These are phyloP conservation scores for Nicotiana benthamiana DNA, from an alignment of 257 asterid genomes.

Conservation along the genomic window DNA sequence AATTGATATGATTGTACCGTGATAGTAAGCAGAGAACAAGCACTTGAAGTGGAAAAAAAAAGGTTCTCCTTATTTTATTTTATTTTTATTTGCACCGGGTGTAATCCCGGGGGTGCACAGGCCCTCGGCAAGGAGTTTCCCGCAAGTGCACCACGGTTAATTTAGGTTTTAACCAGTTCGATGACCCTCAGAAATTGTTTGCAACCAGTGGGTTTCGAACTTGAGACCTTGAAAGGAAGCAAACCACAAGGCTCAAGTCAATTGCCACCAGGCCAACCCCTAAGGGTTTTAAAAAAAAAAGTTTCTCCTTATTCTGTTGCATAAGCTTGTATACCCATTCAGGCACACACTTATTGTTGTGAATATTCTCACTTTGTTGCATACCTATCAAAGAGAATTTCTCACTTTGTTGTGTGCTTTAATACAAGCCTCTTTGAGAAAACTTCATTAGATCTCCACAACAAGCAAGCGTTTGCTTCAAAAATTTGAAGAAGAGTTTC, in stretches of 20 bases:
- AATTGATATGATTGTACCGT: not conserved
- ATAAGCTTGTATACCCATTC: not conserved
- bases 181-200: no score
- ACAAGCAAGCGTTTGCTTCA: not conserved
- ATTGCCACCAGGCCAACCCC: no score
- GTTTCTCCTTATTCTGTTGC: not conserved
- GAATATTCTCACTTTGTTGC: constrained; percentile 3
- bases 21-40: not conserved
- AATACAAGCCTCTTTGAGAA: not conserved
- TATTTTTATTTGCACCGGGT: no score
- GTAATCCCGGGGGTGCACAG: no score
- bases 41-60: not conserved
- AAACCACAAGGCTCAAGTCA: no score
- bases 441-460: not conserved
- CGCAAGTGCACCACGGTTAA: no score
- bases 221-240: no score
- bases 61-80: not conserved
- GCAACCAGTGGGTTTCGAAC: no score
- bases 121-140: no score
- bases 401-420: not conserved
- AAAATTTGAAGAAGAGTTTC: not conserved
- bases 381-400: not conserved
- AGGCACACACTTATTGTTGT: not conserved
- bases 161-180: no score
- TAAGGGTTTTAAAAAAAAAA: no score